Percentiles rank a stretch among this genome's conserved stretches.
phyloP scores from a whole-genome alignment of 2,329 filamentous ascomycete genomes.

The Scortechinia acanthostroma region DNA sequence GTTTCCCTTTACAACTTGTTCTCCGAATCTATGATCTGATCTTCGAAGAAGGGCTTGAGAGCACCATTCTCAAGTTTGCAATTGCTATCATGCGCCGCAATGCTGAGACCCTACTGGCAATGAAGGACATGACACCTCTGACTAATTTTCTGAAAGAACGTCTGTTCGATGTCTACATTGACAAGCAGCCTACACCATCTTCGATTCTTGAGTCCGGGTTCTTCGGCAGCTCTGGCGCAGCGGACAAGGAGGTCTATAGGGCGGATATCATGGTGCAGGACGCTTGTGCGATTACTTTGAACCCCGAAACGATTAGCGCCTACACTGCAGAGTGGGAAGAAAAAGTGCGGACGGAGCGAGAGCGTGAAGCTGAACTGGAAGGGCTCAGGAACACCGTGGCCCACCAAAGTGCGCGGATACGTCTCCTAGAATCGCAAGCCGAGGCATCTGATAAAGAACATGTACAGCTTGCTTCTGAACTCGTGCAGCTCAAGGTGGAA shows the following conservation, averaged over 20 bases:
- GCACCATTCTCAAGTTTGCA: conserved; percentile 62
- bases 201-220: conserved; percentile 70
- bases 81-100: conserved; percentile 71
- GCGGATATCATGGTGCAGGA: conserved; percentile 68
- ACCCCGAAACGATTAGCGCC: conserved; percentile 50
- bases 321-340: conserved; percentile 68
- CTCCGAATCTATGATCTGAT: conserved; percentile 70
- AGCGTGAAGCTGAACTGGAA: conserved; percentile 57
- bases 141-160: conserved; percentile 67
- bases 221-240: conserved; percentile 61
- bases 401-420: conserved; percentile 48
- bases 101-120: conserved; percentile 48
- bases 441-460: conserved; percentile 68
- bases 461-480: conserved; percentile 62
- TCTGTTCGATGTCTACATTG: conserved; percentile 70
- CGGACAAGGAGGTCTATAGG: conserved; percentile 68
- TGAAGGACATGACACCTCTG: conserved; percentile 65
- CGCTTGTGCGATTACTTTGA: conserved; percentile 58
- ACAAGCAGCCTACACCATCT: conserved; percentile 60
- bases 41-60: conserved; percentile 64
- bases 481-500: conserved; percentile 65
- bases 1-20: conserved; percentile 68
- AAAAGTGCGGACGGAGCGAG: conserved; percentile 50
- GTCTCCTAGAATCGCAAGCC: conserved; percentile 56
- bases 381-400: conserved; percentile 41